Evolutionary conservation across 805 yeast species (phyloP), one percentile per base, ranked within the genome.

Genomic region (Sugiyamaella lignohabitans): DNA sequence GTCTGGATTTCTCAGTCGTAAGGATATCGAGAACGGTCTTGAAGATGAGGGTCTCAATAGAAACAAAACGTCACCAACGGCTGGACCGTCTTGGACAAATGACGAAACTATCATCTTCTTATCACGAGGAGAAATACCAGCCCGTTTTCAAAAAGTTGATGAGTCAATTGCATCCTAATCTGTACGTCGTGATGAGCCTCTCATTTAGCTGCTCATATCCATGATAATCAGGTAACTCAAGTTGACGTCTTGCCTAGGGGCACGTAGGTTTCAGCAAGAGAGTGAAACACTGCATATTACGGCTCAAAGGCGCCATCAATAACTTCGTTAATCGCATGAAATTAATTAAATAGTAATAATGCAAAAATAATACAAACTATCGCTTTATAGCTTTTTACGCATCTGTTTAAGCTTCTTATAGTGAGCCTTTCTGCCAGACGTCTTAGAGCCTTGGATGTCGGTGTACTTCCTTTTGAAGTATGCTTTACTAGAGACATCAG

Each of bases 381-480:
- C n/a, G 14, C 21, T 2, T 24, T 49, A 58, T 14, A 65, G 72
- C 59, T 70, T 75, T 53, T 72, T 73, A 58, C 93, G 78, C 71
- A 75, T 77, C 34, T 73, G 75, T 59, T 78, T 75, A 40, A 76
- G 67, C 60, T 79, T 79, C 63, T 82, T 81, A 64, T 78, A 81
- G 62, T 78, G 80, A 18, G 68, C 76, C 61, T 77, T 80, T 45
- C 82, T 80, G 20, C 96, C 95, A 54, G 76, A 72, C 3, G 68
- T 70, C 61, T 74, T 76, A 52, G 75, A 69, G 10, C 64, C 70
- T 65, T 87, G 96, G 50, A 91, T 86, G 59, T 87, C 95, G 29
- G 68, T 62, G 62, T 84, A 91, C 66, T 84, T 85, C 56, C 88
- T 78, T 73, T 84, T 85, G 75, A 88, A 89, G 69, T 88, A 91